Evolutionary conservation across 768 basidiomycete species (phyloP).

Genomic region (Multifurca ochricompacta): DNA sequence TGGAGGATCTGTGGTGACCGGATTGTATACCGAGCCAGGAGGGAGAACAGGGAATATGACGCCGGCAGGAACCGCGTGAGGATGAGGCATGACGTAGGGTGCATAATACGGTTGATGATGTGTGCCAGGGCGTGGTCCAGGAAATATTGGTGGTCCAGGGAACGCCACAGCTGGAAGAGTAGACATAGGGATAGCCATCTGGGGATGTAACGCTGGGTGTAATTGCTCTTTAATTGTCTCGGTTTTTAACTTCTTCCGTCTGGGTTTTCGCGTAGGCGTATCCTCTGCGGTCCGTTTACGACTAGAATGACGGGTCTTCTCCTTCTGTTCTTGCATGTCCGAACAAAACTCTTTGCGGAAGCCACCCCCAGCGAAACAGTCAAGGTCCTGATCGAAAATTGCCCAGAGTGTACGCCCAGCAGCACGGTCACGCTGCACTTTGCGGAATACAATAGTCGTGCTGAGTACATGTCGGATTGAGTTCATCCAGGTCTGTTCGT

Average conservation of each 20-base stretch:
- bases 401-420: constrained; percentile 85
- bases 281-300: constrained; percentile 20
- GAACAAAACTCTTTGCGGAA: constrained; percentile 56
- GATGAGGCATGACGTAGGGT: constrained; percentile 26
- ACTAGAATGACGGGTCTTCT: constrained; percentile 13
- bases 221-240: constrained; percentile 15
- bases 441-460: constrained; percentile 86
- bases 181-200: constrained; percentile 18
- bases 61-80: constrained; percentile 47
- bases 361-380: constrained; percentile 78
- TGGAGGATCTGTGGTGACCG: constrained; percentile 17
- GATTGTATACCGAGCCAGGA: constrained; percentile 37
- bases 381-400: constrained; percentile 72
- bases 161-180: constrained; percentile 23
- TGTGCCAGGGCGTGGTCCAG: constrained; percentile 32
- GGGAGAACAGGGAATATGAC: constrained; percentile 72
- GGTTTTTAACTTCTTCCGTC: constrained; percentile 26
- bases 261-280: constrained; percentile 23
- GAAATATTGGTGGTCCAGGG: constrained; percentile 26
- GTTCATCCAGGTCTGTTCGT: constrained; percentile 96
- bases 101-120: constrained; percentile 69
- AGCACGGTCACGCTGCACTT: constrained; percentile 66
- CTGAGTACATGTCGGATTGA: constrained; percentile 95
- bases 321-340: constrained; percentile 33
- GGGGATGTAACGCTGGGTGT: neutral